Percentiles rank a stretch among this genome's conserved stretches.
phyloP scores from a whole-genome alignment of 768 basidiomycete species.

The Lanmaoa rubissima region DNA sequence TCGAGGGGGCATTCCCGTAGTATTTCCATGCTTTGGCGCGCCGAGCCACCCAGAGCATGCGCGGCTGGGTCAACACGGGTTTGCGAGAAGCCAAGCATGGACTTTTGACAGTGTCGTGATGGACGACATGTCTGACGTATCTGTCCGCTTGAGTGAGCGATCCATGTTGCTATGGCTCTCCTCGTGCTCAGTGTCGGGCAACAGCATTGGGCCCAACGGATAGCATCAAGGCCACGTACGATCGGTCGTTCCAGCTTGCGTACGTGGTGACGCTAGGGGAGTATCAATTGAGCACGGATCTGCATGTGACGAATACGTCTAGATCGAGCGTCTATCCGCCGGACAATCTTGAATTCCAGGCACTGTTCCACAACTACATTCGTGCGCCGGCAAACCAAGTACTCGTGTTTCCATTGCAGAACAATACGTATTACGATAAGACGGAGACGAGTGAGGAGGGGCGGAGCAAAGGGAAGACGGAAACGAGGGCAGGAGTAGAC shows the following conservation, averaged over 20 bases:
- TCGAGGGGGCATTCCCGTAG: slow-evolving; percentile 55
- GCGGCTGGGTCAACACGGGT: slow-evolving; percentile 84
- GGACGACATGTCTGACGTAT: slow-evolving; percentile 70
- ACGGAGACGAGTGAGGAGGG: slow-evolving; percentile 55
- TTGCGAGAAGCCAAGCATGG: slow-evolving; percentile 82
- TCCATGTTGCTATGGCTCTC: neutral
- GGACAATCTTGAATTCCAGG: slow-evolving; percentile 78
- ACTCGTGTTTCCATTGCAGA: slow-evolving; percentile 62
- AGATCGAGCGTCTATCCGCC: slow-evolving; percentile 35
- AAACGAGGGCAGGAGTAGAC: slow-evolving; percentile 61
- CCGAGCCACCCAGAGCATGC: slow-evolving; percentile 72
- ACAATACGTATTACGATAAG: slow-evolving; percentile 77
- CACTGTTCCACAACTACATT: slow-evolving; percentile 90
- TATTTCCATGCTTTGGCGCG: slow-evolving; percentile 89
- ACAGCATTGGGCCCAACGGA: slow-evolving; percentile 64
- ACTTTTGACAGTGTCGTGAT: slow-evolving; percentile 56
- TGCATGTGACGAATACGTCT: slow-evolving; percentile 77
- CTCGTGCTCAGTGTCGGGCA: slow-evolving; percentile 1
- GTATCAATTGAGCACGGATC: slow-evolving; percentile 71
- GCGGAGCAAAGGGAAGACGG: slow-evolving; percentile 49
- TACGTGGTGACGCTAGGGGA: slow-evolving; percentile 81
- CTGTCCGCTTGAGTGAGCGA: slow-evolving; percentile 71
- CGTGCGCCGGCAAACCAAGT: slow-evolving; percentile 58
- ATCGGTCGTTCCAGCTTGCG: slow-evolving; percentile 63
- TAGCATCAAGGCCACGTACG: slow-evolving; percentile 56